Conservation (phyloP, 2,329 filamentous ascomycete species). For the Xylariaceae sp. region DNA sequence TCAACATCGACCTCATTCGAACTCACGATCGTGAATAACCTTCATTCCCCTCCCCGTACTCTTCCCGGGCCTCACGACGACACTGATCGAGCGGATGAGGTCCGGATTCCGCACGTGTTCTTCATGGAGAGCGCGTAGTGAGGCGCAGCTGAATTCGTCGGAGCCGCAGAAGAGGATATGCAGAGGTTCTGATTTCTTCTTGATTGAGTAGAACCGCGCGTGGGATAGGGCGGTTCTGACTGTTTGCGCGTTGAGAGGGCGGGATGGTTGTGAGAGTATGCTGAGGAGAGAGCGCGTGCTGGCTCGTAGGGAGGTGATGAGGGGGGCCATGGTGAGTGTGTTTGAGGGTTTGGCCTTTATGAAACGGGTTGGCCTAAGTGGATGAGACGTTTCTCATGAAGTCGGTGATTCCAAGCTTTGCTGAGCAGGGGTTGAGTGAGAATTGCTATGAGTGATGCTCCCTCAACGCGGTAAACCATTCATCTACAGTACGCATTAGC, state of each 20-base stretch:
- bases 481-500: too few species aligned
- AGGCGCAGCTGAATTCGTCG: constrained; percentile 80
- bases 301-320: not conserved
- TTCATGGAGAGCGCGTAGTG: constrained; percentile 62
- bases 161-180: constrained; percentile 92
- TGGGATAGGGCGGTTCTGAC: not conserved
- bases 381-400: not conserved
- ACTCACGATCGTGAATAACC: constrained; percentile 57
- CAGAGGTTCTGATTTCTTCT: constrained; percentile 52
- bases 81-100: constrained; percentile 71
- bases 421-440: not conserved
- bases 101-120: constrained; percentile 50
- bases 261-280: not conserved
- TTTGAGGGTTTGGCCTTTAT: too few species aligned
- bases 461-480: not conserved
- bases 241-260: not conserved
- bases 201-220: not conserved
- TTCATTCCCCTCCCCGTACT: constrained; percentile 70
- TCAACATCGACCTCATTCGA: too few species aligned
- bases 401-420: not conserved
- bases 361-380: not conserved
- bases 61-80: constrained; percentile 77
- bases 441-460: not conserved
- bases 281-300: not conserved
- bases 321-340: constrained; percentile 3